A percentile compares a stretch with the other conserved stretches of the same genome.
Evolutionary conservation across 1,284 basidiomycete species (phyloP).

Genomic region (Chiua sp.): DNA sequence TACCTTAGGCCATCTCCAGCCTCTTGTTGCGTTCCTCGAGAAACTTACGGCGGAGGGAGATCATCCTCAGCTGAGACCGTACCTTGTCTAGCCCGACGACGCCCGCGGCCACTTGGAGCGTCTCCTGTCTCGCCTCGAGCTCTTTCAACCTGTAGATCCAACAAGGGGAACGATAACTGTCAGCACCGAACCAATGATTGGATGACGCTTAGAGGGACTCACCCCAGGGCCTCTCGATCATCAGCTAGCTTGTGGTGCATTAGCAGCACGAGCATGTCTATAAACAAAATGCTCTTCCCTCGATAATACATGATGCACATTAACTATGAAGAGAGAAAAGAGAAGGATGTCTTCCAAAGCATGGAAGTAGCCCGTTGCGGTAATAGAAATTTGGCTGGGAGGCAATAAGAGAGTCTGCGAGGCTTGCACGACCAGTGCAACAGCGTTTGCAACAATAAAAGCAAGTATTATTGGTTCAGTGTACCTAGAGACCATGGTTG

Average conservation of each 20-base stretch:
- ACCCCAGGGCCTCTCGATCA: slow-evolving; percentile 89
- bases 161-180: neutral
- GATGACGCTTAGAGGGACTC: slow-evolving; percentile 35
- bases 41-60: slow-evolving; percentile 76
- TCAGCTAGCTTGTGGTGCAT: slow-evolving; percentile 94
- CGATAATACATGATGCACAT: slow-evolving; percentile 65
- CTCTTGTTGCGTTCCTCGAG: slow-evolving; percentile 48
- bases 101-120: slow-evolving; percentile 80
- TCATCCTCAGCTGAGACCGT: slow-evolving; percentile 76
- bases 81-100: slow-evolving; percentile 87
- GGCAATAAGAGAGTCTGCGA: slow-evolving; percentile 57
- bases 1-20: slow-evolving; percentile 37
- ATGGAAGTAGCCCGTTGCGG: slow-evolving; percentile 79
- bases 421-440: slow-evolving; percentile 86
- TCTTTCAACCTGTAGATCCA: slow-evolving; percentile 71
- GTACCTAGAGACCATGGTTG: slow-evolving; percentile 56
- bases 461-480: slow-evolving; percentile 88
- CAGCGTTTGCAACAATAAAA: slow-evolving; percentile 86
- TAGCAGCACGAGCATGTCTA: slow-evolving; percentile 86
- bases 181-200: neutral
- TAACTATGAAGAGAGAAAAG: slow-evolving; percentile 79
- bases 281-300: slow-evolving; percentile 89
- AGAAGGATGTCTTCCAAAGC: slow-evolving; percentile 88
- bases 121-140: slow-evolving; percentile 75
- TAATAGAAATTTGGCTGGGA: slow-evolving; percentile 49